A percentile compares a stretch with the other conserved stretches of the same genome.
phyloP scores from a whole-genome alignment of 495 filamentous ascomycete genomes.

The Aspergillus nidulans region DNA sequence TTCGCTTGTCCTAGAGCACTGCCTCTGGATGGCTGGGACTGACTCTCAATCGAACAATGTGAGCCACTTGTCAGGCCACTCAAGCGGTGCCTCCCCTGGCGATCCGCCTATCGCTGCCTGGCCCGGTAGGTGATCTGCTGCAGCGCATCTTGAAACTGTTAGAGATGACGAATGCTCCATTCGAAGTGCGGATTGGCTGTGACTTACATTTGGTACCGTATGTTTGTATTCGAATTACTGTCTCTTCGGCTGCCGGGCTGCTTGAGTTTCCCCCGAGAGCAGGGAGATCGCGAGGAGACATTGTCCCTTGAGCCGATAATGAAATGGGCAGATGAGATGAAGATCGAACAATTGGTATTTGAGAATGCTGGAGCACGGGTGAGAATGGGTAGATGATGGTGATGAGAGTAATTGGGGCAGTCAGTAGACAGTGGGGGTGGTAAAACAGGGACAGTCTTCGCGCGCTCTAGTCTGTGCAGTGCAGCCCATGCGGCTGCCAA shows the following conservation, averaged over 20 bases:
- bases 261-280: background rate
- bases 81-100: constrained; percentile 1
- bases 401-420: background rate
- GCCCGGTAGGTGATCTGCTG: constrained; percentile 8
- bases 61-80: background rate
- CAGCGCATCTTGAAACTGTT: constrained; percentile 8
- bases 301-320: too few species aligned
- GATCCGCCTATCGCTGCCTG: constrained; percentile 5
- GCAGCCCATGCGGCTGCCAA: too few species aligned
- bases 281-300: background rate
- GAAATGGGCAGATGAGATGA: too few species aligned
- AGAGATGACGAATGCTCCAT: constrained; percentile 14
- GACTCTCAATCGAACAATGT: background rate
- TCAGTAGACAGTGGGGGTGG: background rate
- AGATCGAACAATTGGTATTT: background rate
- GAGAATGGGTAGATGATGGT: background rate
- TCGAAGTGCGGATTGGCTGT: constrained; percentile 3
- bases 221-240: background rate
- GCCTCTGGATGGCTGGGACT: constrained; percentile 1
- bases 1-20: constrained; percentile 1
- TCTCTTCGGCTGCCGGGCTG: background rate
- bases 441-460: background rate
- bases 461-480: background rate
- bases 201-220: background rate
- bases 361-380: background rate